Evolutionary conservation across 106 monocot species (phyloP).

Genomic region (Agapanthus africanus): DNA sequence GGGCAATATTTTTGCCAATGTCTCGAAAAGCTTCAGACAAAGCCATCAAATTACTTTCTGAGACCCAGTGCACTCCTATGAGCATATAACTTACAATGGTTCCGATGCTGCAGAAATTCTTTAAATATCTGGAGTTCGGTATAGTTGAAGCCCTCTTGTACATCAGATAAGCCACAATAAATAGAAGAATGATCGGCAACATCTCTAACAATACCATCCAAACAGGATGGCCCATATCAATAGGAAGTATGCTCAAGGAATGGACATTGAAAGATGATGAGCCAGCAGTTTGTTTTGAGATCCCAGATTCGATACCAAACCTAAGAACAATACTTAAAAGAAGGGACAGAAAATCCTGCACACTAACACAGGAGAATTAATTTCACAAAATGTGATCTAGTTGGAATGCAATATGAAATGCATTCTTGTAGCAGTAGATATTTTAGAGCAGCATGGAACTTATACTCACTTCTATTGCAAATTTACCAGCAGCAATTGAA

Average conservation of each 20-base stretch:
- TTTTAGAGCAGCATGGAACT: not conserved
- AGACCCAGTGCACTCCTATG: conserved; percentile 60
- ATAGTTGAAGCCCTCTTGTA: conserved; percentile 20
- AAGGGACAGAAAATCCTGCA: conserved; percentile 66
- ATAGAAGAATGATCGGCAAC: conserved; percentile 42
- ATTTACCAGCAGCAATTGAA: conserved; percentile 34
- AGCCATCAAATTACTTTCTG: conserved; percentile 42
- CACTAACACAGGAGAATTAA: conserved; percentile 7
- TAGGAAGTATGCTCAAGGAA: conserved; percentile 18
- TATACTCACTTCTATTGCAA: conserved; percentile 42
- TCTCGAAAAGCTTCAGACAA: conserved; percentile 21
- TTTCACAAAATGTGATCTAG: conserved; percentile 1
- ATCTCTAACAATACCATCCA: conserved; percentile 29
- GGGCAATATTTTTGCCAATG: conserved; percentile 48
- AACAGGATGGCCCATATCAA: conserved; percentile 13
- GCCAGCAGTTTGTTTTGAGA: conserved; percentile 54
- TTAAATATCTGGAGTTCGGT: conserved; percentile 21
- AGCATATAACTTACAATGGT: conserved; percentile 49
- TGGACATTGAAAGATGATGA: conserved; percentile 18
- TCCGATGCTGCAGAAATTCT: conserved; percentile 23
- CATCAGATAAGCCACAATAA: conserved; percentile 30
- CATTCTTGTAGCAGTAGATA: conserved; percentile 2
- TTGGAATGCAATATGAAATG: not conserved
- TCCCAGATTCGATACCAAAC: conserved; percentile 46
- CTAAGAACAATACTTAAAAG: conserved; percentile 54